phyloP scores from a whole-genome alignment of 1,139 yeast genomes.

The Candida pseudoviswanathii region DNA sequence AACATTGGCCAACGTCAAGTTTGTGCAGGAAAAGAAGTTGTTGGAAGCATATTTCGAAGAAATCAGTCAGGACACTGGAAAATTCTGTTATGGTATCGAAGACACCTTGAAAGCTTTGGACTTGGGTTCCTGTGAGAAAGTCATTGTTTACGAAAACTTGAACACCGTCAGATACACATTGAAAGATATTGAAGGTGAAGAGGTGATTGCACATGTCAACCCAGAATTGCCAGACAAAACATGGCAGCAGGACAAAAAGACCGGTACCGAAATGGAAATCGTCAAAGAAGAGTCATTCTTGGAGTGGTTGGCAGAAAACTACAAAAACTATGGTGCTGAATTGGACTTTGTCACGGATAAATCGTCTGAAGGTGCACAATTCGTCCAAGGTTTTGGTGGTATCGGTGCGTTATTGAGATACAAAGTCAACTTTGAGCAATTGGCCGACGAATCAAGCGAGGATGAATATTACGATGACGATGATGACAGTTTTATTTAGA shows the following conservation, averaged over 20 bases:
- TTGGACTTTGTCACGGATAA: slow-evolving; percentile 95
- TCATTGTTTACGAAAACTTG: slow-evolving; percentile 91
- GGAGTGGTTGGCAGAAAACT: slow-evolving; percentile 98
- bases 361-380: slow-evolving; percentile 98
- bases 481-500: slow-evolving; percentile 58
- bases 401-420: slow-evolving; percentile 95
- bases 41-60: slow-evolving; percentile 92
- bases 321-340: slow-evolving; percentile 90
- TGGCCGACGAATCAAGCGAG: slow-evolving; percentile 86
- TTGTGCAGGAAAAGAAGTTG: slow-evolving; percentile 96
- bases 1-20: slow-evolving; percentile 93
- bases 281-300: slow-evolving; percentile 79
- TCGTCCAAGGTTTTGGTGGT: slow-evolving; percentile 98
- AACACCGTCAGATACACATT: slow-evolving; percentile 81
- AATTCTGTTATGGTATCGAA: slow-evolving; percentile 95
- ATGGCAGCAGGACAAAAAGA: slow-evolving; percentile 75
- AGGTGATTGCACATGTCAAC: slow-evolving; percentile 70
- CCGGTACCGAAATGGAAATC: slow-evolving; percentile 89
- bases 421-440: slow-evolving; percentile 94
- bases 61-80: slow-evolving; percentile 95
- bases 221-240: slow-evolving; percentile 76
- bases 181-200: slow-evolving; percentile 81
- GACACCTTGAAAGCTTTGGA: slow-evolving; percentile 96
- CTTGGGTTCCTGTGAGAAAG: slow-evolving; percentile 90
- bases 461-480: slow-evolving; percentile 79